Conservation (phyloP, 2,329 filamentous ascomycete genomes). For the Cladosporium sp. region DNA sequence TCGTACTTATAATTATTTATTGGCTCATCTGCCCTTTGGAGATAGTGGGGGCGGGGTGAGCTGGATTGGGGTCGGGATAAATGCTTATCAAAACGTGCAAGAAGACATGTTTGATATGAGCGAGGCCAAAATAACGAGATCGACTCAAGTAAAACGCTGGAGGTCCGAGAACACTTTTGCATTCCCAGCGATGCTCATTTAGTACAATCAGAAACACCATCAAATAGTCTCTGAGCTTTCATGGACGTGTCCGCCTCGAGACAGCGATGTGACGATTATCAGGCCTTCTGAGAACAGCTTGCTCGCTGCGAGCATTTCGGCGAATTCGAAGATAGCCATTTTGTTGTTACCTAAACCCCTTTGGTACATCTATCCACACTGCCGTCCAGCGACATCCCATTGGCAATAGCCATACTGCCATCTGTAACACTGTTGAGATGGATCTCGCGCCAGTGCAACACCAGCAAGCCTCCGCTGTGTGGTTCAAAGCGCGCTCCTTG, state of each 20-base stretch:
- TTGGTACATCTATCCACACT: neutral
- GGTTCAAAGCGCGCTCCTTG: neutral
- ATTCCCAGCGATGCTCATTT: too few species aligned
- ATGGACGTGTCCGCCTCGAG: too few species aligned
- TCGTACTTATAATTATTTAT: constrained; percentile 4
- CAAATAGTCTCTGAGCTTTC: too few species aligned
- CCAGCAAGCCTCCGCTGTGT: neutral
- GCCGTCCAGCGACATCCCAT: neutral
- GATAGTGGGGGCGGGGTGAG: too few species aligned
- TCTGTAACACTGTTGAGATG: neutral
- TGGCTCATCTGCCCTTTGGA: neutral
- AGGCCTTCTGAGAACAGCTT: neutral
- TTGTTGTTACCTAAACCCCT: constrained; percentile 5
- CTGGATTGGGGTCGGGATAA: neutral
- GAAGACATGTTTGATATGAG: neutral
- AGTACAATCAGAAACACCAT: too few species aligned
- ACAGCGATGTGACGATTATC: neutral
- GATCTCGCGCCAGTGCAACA: neutral
- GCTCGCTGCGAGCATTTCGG: neutral
- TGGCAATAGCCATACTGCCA: neutral
- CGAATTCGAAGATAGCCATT: constrained; percentile 9
- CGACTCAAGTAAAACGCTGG: too few species aligned
- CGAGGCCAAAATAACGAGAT: too few species aligned
- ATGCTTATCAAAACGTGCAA: neutral
- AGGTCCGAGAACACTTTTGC: too few species aligned